phyloP scores from a whole-genome alignment of 768 basidiomycete species.

The Omphalotus guepiniiformis region DNA sequence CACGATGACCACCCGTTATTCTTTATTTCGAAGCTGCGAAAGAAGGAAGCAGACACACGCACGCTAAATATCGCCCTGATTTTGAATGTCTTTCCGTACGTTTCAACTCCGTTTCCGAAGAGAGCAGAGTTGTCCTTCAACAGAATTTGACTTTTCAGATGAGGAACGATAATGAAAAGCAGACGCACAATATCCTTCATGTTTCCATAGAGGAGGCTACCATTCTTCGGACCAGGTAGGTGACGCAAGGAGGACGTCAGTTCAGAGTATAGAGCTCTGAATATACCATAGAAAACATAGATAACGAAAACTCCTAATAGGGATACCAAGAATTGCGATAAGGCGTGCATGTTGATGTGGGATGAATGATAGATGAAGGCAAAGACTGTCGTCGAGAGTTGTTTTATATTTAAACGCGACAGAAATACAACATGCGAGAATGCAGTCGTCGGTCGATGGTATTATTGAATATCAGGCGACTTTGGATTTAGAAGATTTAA shows the following conservation, averaged over 20 bases:
- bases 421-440: no score
- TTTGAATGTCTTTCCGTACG: constrained; percentile 31
- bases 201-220: constrained; percentile 31
- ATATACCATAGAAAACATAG: constrained; percentile 15
- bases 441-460: no score
- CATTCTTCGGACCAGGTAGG: constrained; percentile 32
- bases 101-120: constrained; percentile 28
- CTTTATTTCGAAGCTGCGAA: background rate
- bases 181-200: constrained; percentile 21
- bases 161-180: background rate
- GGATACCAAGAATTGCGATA: constrained; percentile 5
- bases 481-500: no score
- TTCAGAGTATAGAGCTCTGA: constrained; percentile 10
- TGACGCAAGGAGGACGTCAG: constrained; percentile 24
- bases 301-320: background rate
- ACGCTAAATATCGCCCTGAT: constrained; percentile 30
- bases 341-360: no score
- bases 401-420: no score
- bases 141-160: background rate
- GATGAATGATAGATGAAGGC: no score
- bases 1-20: background rate
- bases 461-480: no score
- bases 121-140: constrained; percentile 17
- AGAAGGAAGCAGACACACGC: no score
- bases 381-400: no score